Evolutionary conservation across 139 green algal genomes (phyloP), one percentile per base, ranked within the genome.

Genomic region (Monoraphidium neglectum): DNA sequence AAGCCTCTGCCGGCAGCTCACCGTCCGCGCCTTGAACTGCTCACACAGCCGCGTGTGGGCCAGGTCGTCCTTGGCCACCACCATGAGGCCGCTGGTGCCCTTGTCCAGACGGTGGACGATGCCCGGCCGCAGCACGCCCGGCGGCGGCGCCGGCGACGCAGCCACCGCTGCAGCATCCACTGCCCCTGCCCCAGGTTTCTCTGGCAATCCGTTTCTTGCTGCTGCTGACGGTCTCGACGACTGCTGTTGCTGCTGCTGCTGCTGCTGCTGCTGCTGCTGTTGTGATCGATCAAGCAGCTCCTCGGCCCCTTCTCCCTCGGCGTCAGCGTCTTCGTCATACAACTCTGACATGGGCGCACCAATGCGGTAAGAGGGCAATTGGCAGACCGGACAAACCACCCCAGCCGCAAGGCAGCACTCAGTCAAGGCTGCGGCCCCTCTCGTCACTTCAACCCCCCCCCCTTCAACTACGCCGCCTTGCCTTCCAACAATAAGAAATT

Each of bases 61-160:
- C 24, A 23, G 32, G 61, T 89, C 87, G 8, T 77, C 84, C 77
- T 99, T 99, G 36, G 96, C 95, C 40, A 98, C 87, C 60, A 99
- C 95, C 79, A 99, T 71, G 35, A 98, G 81, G 0, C 94, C 94
- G 36, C 89, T 97, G 28, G 94, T 98, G 71, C 92, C 94, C 72
- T 93, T 94, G 86, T 99, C 96, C 15, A 99, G 73, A 0, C 96
- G 84, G 84, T 99, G 96, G 28, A 99, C 96, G 35, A 99, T 99
- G n/a, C 96, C 96, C 0, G 96, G 96, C 2, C 96, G 85, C 5
- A 98, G 68, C 10, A 87, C 64, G 35, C 28, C 75, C 15, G 63
- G n/a, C n/a, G n/a, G n/a, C n/a, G n/a, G n/a, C n/a, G n/a, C n/a
- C n/a, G n/a, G n/a, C n/a, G n/a, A n/a, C n/a, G n/a, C n/a, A n/a